Conservation (phyloP, 805 yeast genomes). For the Kuraishia cidri region DNA sequence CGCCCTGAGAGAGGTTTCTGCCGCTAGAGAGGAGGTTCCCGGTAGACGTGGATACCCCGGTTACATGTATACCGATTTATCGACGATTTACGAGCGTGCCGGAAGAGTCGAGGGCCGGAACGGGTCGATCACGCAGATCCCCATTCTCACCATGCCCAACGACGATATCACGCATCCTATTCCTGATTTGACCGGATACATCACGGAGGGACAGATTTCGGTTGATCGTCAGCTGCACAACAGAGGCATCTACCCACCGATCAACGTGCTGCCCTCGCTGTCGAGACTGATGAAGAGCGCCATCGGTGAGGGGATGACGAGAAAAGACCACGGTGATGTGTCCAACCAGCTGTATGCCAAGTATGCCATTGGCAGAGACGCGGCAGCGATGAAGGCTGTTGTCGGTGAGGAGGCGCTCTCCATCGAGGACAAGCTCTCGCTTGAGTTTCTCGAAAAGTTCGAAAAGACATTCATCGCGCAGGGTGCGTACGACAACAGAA, state of each 20-base stretch:
- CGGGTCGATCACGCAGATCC: slow-evolving; percentile 98
- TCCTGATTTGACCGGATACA: slow-evolving; percentile 99
- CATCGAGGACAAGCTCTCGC: slow-evolving; percentile 92
- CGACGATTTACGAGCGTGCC: slow-evolving; percentile 98
- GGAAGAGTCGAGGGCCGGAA: slow-evolving; percentile 99
- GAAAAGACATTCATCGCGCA: slow-evolving; percentile 93
- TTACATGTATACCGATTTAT: slow-evolving; percentile 99
- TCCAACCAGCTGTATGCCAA: slow-evolving; percentile 98
- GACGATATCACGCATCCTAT: slow-evolving; percentile 99
- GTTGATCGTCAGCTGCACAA: slow-evolving; percentile 94
- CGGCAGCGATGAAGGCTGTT: slow-evolving; percentile 99
- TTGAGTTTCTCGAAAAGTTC: slow-evolving; percentile 96
- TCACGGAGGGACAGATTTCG: slow-evolving; percentile 98
- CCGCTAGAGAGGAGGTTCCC: slow-evolving; percentile 99
- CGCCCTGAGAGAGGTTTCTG: slow-evolving; percentile 98
- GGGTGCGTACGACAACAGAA: slow-evolving; percentile 95
- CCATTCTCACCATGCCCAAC: slow-evolving; percentile 98
- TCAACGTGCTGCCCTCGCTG: slow-evolving; percentile 94
- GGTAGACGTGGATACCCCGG: slow-evolving; percentile 99
- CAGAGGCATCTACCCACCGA: slow-evolving; percentile 98
- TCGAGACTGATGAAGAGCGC: slow-evolving; percentile 99
- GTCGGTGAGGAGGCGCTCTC: slow-evolving; percentile 99
- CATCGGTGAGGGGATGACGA: slow-evolving; percentile 99
- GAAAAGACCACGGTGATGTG: slow-evolving; percentile 99
- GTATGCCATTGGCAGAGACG: slow-evolving; percentile 99